Conservation (phyloP, 371 early-diverging fungal species). For the Mucor mucedo region DNA sequence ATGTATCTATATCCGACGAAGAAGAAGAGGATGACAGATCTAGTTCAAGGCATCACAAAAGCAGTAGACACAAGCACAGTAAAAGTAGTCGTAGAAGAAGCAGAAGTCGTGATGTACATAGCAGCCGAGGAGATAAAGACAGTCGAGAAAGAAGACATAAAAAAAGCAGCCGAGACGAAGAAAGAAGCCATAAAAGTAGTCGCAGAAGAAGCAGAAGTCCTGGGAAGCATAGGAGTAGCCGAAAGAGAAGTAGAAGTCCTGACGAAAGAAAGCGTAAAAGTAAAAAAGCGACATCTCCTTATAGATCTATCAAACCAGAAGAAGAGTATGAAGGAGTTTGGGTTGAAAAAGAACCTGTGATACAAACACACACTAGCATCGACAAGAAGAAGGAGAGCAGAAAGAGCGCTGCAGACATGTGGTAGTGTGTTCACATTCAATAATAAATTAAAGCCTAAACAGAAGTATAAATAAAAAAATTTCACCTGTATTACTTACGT, state of each 20-base stretch:
- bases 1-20: conserved; percentile 39
- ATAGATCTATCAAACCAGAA: conserved; percentile 23
- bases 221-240: conserved; percentile 6
- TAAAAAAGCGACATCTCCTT: background rate
- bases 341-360: conserved; percentile 46
- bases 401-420: conserved; percentile 38
- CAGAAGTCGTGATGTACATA: background rate
- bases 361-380: background rate
- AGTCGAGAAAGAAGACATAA: conserved; percentile 20
- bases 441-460: too few species aligned
- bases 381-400: conserved; percentile 13
- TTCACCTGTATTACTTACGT: too few species aligned
- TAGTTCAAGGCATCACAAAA: conserved; percentile 7
- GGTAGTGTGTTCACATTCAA: conserved; percentile 11
- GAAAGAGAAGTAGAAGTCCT: conserved; percentile 6
- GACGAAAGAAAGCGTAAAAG: background rate
- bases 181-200: background rate
- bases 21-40: conserved; percentile 27
- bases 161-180: conserved; percentile 1
- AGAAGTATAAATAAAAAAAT: too few species aligned
- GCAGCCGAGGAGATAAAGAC: background rate
- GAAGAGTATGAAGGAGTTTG: conserved; percentile 33
- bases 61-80: conserved; percentile 17
- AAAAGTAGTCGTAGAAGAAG: conserved; percentile 19
- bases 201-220: conserved; percentile 20